Evolutionary conservation across 257 asterid species (phyloP).

Genomic region (Forsythia suspensa): DNA sequence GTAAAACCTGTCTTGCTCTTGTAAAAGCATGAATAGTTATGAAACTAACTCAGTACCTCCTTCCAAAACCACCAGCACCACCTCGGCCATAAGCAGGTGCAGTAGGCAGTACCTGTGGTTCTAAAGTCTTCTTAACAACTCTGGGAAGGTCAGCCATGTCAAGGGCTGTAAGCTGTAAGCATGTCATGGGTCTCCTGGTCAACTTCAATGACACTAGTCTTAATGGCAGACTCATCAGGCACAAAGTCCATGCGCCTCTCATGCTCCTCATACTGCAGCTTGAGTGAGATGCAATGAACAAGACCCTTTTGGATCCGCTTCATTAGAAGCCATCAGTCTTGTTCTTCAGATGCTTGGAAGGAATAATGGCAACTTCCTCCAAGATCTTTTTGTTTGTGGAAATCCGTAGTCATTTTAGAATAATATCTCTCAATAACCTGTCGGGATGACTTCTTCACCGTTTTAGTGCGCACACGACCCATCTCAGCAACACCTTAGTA

Average conservation of each 20-base stretch:
- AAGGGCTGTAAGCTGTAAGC: constrained; percentile 30
- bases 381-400: constrained; percentile 50
- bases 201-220: constrained; percentile 45
- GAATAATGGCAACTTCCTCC: constrained; percentile 46
- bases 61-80: constrained; percentile 31
- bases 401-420: constrained; percentile 54
- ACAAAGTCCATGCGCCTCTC: constrained; percentile 59
- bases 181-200: constrained; percentile 55
- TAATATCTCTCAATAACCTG: constrained; percentile 53
- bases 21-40: background rate
- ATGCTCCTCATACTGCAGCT: constrained; percentile 46
- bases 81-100: constrained; percentile 35
- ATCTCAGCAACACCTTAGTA: constrained; percentile 19
- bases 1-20: background rate
- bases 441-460: constrained; percentile 54
- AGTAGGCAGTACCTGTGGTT: constrained; percentile 27
- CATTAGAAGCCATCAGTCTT: constrained; percentile 49
- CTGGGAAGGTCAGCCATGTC: constrained; percentile 59
- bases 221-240: constrained; percentile 57
- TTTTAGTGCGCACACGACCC: constrained; percentile 60
- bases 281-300: constrained; percentile 44
- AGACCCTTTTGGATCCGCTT: constrained; percentile 47
- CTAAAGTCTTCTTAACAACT: constrained; percentile 34
- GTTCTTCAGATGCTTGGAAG: constrained; percentile 42
- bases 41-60: constrained; percentile 27